phyloP scores from a whole-genome alignment of 345 rosid genomes.

The Eucalyptus camaldulensis region DNA sequence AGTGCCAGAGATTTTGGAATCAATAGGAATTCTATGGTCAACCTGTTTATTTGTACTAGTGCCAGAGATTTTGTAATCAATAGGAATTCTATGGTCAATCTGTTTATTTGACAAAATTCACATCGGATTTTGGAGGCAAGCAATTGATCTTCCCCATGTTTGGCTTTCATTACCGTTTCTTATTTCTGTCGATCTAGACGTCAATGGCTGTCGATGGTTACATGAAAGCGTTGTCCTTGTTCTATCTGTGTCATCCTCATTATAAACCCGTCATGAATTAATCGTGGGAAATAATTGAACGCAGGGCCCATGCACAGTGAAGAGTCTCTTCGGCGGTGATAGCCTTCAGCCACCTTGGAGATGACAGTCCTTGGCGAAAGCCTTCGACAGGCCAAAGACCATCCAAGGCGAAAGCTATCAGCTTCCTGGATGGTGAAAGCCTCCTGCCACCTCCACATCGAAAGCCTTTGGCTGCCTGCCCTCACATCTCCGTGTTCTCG shows the following conservation, averaged over 20 bases:
- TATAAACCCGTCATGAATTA: background rate
- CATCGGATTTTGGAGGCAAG: background rate
- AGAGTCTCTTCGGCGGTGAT: background rate
- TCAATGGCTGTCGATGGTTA: background rate
- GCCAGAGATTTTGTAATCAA: background rate
- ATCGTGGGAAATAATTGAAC: background rate
- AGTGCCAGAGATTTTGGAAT: background rate
- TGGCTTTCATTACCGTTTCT: background rate
- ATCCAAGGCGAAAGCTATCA: background rate
- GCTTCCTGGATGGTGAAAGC: background rate
- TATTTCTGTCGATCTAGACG: background rate
- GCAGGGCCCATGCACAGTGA: background rate
- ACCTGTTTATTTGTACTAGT: background rate
- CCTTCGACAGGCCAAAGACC: background rate
- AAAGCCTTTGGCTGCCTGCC: background rate
- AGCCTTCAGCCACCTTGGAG: background rate
- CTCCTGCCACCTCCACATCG: background rate
- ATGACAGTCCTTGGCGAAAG: background rate
- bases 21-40: background rate
- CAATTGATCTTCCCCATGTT: background rate
- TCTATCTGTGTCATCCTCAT: background rate
- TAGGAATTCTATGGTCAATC: background rate
- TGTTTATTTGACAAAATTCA: background rate
- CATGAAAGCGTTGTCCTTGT: background rate
- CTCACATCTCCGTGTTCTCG: background rate